phyloP scores from a whole-genome alignment of 2,329 filamentous ascomycete genomes.

The Emmonsia crescens region DNA sequence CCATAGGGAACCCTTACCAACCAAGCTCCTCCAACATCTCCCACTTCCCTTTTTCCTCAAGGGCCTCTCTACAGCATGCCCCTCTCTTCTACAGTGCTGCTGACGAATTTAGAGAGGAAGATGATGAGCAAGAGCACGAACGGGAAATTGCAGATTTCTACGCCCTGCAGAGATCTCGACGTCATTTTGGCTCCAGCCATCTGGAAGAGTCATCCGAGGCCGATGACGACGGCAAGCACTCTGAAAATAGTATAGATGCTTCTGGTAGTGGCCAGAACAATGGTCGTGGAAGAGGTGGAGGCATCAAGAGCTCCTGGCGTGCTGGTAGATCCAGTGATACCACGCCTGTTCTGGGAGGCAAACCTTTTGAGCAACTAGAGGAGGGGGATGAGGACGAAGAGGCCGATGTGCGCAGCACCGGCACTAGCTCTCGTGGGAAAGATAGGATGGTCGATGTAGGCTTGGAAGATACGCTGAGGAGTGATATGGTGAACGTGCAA shows the following conservation, averaged over 20 bases:
- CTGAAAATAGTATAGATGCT: conserved; percentile 37
- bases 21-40: conserved; percentile 58
- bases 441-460: conserved; percentile 73
- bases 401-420: conserved; percentile 20
- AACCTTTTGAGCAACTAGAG: conserved; percentile 17
- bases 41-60: conserved; percentile 68
- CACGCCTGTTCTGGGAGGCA: conserved; percentile 25
- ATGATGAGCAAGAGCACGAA: conserved; percentile 83
- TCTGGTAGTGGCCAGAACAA: conserved; percentile 38
- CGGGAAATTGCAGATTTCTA: conserved; percentile 89
- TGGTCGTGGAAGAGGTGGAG: conserved; percentile 35
- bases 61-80: conserved; percentile 65
- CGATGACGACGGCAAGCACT: conserved; percentile 52
- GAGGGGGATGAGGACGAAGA: conserved; percentile 29
- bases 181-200: conserved; percentile 75
- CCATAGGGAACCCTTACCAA: conserved; percentile 68
- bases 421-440: conserved; percentile 46
- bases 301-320: conserved; percentile 49
- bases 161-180: conserved; percentile 77
- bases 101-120: conserved; percentile 84
- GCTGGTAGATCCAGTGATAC: conserved; percentile 30
- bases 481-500: conserved; percentile 35
- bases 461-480: conserved; percentile 54
- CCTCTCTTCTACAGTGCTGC: conserved; percentile 90
- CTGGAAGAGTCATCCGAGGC: conserved; percentile 77